phyloP scores from a whole-genome alignment of 164 flowering plant species.

The Vitis rotundifolia region DNA sequence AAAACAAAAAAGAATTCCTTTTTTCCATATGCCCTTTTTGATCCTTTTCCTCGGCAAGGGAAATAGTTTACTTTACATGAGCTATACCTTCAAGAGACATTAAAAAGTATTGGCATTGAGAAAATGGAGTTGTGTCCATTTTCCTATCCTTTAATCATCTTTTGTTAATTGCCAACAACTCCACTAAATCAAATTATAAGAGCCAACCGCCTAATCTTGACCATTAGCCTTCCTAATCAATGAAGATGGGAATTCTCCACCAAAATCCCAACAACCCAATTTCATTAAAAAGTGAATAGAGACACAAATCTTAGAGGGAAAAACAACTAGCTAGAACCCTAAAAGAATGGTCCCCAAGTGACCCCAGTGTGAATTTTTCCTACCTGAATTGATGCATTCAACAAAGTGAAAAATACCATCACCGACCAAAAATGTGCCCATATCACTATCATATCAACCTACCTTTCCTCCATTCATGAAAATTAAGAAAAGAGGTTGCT shows the following conservation, averaged over 20 bases:
- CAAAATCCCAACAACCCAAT: neutral
- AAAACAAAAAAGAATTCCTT: too few relatives aligned
- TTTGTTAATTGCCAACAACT: conserved; percentile 11
- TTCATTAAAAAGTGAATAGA: neutral
- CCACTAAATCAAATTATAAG: conserved; percentile 8
- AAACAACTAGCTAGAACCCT: neutral
- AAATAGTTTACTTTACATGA: neutral
- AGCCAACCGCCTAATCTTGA: neutral
- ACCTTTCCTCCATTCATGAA: conserved; percentile 12
- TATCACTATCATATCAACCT: conserved; percentile 16
- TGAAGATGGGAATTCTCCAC: neutral
- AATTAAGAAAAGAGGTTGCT: conserved; percentile 6
- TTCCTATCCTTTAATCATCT: neutral
- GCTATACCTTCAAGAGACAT: neutral
- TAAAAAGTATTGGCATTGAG: neutral
- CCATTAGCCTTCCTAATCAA: conserved; percentile 5
- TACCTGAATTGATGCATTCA: conserved; percentile 32
- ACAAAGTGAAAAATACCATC: conserved; percentile 9
- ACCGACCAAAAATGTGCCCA: conserved; percentile 20
- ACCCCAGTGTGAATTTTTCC: conserved; percentile 11
- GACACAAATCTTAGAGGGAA: neutral
- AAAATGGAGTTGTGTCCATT: neutral
- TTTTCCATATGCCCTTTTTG: too few relatives aligned
- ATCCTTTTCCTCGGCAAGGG: neutral
- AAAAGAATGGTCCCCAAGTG: conserved; percentile 9